These are phyloP conservation scores for Scedosporium aurantiacum DNA, from an alignment of 2,329 filamentous ascomycete genomes.

Conservation along the genomic window DNA sequence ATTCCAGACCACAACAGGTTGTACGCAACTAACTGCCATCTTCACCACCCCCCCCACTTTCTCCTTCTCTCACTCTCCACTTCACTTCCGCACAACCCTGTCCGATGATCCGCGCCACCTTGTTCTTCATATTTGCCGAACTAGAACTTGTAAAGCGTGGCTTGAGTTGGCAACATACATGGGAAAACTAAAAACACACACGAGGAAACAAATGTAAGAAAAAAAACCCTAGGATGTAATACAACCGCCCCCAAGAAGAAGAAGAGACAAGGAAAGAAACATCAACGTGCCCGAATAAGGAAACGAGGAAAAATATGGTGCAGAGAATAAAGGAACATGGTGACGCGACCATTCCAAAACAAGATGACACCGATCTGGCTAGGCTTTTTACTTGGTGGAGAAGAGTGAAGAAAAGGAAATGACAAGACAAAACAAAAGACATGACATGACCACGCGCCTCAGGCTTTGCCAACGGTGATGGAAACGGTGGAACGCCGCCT, in stretches of 20 bases:
- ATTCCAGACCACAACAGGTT: too few relatives aligned
- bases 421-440: neutral
- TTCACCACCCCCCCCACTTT: too few relatives aligned
- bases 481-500: neutral
- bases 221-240: neutral
- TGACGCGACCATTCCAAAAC: neutral
- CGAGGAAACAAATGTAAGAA: neutral
- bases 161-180: neutral
- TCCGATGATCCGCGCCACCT: neutral
- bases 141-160: neutral
- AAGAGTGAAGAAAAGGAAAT: neutral
- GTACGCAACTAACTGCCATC: too few relatives aligned
- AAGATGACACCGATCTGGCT: slow-evolving; percentile 1
- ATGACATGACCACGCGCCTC: neutral
- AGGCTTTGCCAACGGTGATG: neutral
- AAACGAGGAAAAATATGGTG: neutral
- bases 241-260: neutral
- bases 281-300: neutral
- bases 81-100: neutral
- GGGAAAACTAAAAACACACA: neutral
- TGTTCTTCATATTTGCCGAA: neutral
- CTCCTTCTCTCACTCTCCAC: neutral
- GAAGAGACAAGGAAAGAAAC: neutral
- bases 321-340: neutral
- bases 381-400: neutral